A percentile compares a stretch with the other conserved stretches of the same genome.
Evolutionary conservation across 2,329 filamentous ascomycete genomes (phyloP).

Genomic region (Calonectria hawksworthii): DNA sequence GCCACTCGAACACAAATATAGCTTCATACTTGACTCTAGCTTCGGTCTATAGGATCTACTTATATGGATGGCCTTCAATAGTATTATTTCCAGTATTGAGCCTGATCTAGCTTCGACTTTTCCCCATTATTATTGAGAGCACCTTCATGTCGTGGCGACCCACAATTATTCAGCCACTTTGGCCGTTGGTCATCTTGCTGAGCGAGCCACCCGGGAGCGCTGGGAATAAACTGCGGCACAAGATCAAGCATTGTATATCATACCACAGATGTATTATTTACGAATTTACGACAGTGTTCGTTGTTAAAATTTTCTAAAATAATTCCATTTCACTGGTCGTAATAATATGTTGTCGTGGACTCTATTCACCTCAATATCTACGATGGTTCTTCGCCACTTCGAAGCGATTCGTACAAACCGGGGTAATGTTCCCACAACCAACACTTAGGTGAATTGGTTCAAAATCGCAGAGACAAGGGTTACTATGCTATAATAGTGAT

Average conservation of each 20-base stretch:
- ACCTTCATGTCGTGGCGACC: not conserved
- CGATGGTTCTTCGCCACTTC: too few species aligned
- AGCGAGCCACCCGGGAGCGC: not conserved
- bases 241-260: not conserved
- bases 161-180: not conserved
- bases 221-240: not conserved
- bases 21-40: not conserved
- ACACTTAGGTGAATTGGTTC: too few species aligned
- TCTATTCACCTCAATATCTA: too few species aligned
- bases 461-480: too few species aligned
- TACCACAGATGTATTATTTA: not conserved
- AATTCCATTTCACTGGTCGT: too few species aligned
- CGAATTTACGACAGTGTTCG: not conserved
- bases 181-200: too few species aligned
- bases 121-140: not conserved
- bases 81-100: not conserved
- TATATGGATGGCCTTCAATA: not conserved
- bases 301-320: rapidly evolving
- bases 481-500: too few species aligned
- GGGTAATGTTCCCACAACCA: too few species aligned
- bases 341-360: not conserved
- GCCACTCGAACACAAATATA: not conserved
- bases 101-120: not conserved
- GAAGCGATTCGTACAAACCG: too few species aligned
- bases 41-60: not conserved